Evolutionary conservation across 1,284 basidiomycete species (phyloP).

Genomic region (Ceratobasidium sp.): DNA sequence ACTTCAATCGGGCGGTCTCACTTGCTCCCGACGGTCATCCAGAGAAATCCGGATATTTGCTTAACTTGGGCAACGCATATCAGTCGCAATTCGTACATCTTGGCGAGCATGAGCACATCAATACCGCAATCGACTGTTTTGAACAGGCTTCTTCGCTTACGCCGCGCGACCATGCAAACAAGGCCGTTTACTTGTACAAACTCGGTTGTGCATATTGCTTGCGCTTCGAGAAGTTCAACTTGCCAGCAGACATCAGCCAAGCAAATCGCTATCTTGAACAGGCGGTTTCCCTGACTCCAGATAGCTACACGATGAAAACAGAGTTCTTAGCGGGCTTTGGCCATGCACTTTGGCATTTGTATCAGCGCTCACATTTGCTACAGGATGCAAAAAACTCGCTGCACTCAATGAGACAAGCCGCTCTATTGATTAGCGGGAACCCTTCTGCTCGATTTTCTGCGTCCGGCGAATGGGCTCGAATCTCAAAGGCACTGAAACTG

Average conservation of each 20-base stretch:
- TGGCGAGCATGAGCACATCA: neutral
- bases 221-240: neutral
- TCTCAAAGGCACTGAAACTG: no score
- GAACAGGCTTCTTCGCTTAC: neutral
- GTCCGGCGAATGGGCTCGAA: no score
- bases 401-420: no score
- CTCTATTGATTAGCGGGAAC: no score
- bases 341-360: no score
- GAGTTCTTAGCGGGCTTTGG: no score
- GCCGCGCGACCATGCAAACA: neutral
- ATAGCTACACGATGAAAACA: no score
- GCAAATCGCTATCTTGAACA: neutral
- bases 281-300: no score
- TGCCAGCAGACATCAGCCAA: neutral
- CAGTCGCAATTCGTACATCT: neutral
- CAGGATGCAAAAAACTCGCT: no score
- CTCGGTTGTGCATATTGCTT: neutral
- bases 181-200: neutral
- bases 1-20: neutral
- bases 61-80: conserved; percentile 8
- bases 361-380: no score
- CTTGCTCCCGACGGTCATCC: neutral
- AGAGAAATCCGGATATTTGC: neutral
- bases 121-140: neutral
- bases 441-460: no score